A percentile compares a stretch with the other conserved stretches of the same genome.
Conservation (phyloP, 345 rosid species). For the Eutrema japonicum region DNA sequence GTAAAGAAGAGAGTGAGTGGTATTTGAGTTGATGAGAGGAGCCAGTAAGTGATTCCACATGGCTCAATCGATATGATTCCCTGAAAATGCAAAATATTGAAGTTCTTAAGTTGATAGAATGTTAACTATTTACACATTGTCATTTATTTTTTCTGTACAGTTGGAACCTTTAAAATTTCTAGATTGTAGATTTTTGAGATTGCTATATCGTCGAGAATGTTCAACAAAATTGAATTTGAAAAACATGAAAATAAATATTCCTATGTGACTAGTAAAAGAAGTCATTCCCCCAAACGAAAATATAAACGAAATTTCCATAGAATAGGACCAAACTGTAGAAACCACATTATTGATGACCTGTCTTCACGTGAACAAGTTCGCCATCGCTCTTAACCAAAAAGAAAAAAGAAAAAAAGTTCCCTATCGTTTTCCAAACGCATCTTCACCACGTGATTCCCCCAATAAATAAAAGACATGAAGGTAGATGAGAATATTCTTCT, state of each 20-base stretch:
- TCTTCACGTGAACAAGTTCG: constrained; percentile 41
- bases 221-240: background rate
- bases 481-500: too few species aligned
- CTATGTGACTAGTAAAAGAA: background rate
- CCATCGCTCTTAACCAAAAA: constrained; percentile 19
- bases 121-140: background rate
- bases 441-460: constrained; percentile 16
- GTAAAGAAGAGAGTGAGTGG: constrained; percentile 80
- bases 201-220: background rate
- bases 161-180: background rate
- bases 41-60: constrained; percentile 76
- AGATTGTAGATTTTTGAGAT: background rate
- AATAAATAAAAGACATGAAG: background rate
- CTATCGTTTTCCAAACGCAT: constrained; percentile 17
- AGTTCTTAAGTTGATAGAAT: background rate
- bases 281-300: background rate
- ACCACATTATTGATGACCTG: constrained; percentile 28
- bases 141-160: background rate
- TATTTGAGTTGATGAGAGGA: constrained; percentile 67
- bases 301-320: background rate
- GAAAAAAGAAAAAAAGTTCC: background rate
- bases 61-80: constrained; percentile 63
- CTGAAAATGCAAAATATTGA: constrained; percentile 44
- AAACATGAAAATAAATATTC: background rate
- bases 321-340: constrained; percentile 28